These are phyloP conservation scores for Candida smagusa DNA, from an alignment of 1,139 yeast genomes.

Conservation along the genomic window DNA sequence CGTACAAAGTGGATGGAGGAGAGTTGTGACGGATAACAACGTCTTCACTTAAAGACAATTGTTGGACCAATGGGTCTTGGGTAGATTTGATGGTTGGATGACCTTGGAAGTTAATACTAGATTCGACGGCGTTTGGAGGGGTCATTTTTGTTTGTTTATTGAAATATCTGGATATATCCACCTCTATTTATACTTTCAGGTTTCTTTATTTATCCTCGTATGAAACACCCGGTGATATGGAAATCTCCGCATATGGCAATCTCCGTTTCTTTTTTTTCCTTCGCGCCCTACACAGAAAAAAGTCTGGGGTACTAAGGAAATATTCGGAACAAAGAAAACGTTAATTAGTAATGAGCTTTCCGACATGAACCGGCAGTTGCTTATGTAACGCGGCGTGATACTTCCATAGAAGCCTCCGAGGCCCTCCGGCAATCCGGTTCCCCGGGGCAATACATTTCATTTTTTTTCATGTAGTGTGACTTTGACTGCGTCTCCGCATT, in stretches of 20 bases:
- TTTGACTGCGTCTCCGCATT: too few species aligned
- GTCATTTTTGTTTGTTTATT: constrained; percentile 23
- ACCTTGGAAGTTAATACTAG: constrained; percentile 42
- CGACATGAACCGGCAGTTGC: too few species aligned
- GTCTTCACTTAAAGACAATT: constrained; percentile 46
- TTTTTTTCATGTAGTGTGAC: constrained; percentile 1
- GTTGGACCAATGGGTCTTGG: constrained; percentile 44
- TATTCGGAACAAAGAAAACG: neutral
- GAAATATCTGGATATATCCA: neutral
- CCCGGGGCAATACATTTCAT: neutral
- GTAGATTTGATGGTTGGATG: constrained; percentile 42
- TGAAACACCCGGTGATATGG: constrained; percentile 18
- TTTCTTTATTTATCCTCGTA: constrained; percentile 14
- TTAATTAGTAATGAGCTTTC: too few species aligned
- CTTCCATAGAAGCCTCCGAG: too few species aligned
- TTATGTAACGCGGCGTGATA: too few species aligned
- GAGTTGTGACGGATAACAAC: constrained; percentile 77
- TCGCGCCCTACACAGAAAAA: neutral
- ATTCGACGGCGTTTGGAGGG: constrained; percentile 50
- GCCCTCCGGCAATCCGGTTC: too few species aligned
- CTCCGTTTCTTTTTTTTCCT: neutral
- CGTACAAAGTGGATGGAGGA: constrained; percentile 89
- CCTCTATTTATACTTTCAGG: constrained; percentile 4
- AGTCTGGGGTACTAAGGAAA: constrained; percentile 6
- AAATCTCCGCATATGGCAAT: constrained; percentile 5